Evolutionary conservation across 164 flowering plant genomes (phyloP).

Genomic region (Umbellularia californica): DNA sequence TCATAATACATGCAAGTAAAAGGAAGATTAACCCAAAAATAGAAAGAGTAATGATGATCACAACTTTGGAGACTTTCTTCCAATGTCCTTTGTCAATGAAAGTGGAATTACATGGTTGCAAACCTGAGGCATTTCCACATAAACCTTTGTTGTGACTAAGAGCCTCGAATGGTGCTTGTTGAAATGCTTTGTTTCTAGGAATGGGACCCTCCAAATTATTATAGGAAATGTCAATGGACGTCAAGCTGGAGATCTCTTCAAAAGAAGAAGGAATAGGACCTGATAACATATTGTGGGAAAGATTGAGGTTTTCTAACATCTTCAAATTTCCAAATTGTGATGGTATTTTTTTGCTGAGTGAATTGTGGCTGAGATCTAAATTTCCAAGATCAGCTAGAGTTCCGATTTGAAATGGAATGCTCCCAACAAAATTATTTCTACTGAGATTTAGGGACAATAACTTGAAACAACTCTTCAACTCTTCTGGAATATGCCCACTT

Average conservation of each 20-base stretch:
- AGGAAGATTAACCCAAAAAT: slow-evolving; percentile 18
- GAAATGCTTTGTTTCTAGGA: not conserved
- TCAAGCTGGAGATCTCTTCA: slow-evolving; percentile 24
- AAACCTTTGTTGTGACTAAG: slow-evolving; percentile 24
- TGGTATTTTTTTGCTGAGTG: slow-evolving; percentile 46
- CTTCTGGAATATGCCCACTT: slow-evolving; percentile 20
- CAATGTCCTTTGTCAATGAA: not conserved
- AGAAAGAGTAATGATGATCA: slow-evolving; percentile 31
- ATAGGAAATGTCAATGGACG: slow-evolving; percentile 40
- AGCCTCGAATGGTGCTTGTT: not conserved
- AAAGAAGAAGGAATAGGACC: slow-evolving; percentile 39
- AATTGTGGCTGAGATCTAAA: slow-evolving; percentile 57
- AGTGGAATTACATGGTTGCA: slow-evolving; percentile 24
- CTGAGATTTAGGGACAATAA: slow-evolving; percentile 32
- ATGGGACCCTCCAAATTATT: slow-evolving; percentile 37
- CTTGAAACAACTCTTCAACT: slow-evolving; percentile 22
- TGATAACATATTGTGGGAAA: slow-evolving; percentile 47
- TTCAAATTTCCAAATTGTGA: slow-evolving; percentile 30
- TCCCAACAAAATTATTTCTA: slow-evolving; percentile 37
- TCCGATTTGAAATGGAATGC: slow-evolving; percentile 41
- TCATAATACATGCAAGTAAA: not conserved
- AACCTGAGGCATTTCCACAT: slow-evolving; percentile 40
- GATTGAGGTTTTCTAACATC: slow-evolving; percentile 36
- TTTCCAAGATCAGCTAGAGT: slow-evolving; percentile 27
- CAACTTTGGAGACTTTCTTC: slow-evolving; percentile 13